phyloP scores from a whole-genome alignment of 805 yeast species.

The Wickerhamiella allomyrinae region DNA sequence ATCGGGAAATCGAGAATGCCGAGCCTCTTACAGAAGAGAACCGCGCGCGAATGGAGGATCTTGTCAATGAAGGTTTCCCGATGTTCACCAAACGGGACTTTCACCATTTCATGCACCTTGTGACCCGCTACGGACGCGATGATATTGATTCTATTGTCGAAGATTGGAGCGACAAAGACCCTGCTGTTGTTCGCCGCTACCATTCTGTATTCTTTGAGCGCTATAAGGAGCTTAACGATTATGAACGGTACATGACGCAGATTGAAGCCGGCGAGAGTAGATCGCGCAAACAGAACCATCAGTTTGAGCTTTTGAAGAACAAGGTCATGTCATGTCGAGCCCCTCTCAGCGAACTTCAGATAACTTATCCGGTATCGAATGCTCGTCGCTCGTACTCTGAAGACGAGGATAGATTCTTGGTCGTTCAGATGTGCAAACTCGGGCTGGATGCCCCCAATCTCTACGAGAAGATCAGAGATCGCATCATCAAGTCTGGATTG shows the following conservation, averaged over 20 bases:
- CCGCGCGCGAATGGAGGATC: constrained; percentile 49
- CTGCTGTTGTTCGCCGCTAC: constrained; percentile 66
- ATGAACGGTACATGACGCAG: constrained; percentile 63
- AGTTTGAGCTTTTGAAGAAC: constrained; percentile 62
- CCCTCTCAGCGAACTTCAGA: constrained; percentile 61
- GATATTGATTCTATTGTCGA: constrained; percentile 51
- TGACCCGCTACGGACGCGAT: constrained; percentile 69
- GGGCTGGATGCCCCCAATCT: constrained; percentile 70
- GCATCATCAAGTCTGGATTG: constrained; percentile 53
- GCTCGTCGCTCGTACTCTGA: constrained; percentile 59
- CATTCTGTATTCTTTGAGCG: constrained; percentile 68
- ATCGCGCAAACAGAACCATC: constrained; percentile 46
- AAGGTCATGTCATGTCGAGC: constrained; percentile 54
- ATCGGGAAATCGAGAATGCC: constrained; percentile 47
- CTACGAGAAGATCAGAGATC: constrained; percentile 59
- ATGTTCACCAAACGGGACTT: constrained; percentile 83
- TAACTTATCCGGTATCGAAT: constrained; percentile 63
- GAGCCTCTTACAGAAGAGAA: constrained; percentile 66
- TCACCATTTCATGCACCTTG: constrained; percentile 57
- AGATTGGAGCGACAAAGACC: constrained; percentile 46
- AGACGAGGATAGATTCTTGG: constrained; percentile 77
- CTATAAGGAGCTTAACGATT: constrained; percentile 72
- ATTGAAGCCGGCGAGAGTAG: constrained; percentile 84
- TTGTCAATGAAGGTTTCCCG: constrained; percentile 52
- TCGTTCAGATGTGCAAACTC: constrained; percentile 58